Evolutionary conservation across 495 filamentous ascomycete genomes (phyloP).

Genomic region (Penicillium ochrochloron): DNA sequence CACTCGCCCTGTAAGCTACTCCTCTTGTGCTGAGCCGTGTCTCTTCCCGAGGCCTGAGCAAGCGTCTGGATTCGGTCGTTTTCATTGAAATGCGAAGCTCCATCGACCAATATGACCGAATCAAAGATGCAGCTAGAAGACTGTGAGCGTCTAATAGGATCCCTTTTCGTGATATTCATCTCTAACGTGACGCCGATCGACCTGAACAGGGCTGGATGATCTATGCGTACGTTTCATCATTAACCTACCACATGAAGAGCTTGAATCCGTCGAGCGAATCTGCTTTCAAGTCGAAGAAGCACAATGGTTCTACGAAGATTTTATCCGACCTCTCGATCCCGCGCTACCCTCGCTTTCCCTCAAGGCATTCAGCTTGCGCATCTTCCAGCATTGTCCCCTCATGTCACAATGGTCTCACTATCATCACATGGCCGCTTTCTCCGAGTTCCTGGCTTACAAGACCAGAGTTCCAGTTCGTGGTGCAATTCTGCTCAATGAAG

Average conservation of each 20-base stretch:
- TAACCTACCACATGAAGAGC: slow-evolving; percentile 88
- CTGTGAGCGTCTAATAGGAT: slow-evolving; percentile 59
- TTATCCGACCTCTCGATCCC: slow-evolving; percentile 89
- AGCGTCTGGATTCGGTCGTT: slow-evolving; percentile 33
- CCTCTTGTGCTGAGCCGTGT: slow-evolving; percentile 30
- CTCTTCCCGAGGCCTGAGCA: slow-evolving; percentile 24
- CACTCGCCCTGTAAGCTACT: slow-evolving; percentile 40
- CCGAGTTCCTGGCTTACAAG: slow-evolving; percentile 91
- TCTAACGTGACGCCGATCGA: slow-evolving; percentile 18
- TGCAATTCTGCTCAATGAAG: slow-evolving; percentile 86
- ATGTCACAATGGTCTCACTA: slow-evolving; percentile 78
- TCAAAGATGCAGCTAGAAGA: slow-evolving; percentile 85
- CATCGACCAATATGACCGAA: slow-evolving; percentile 68
- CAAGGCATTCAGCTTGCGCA: slow-evolving; percentile 78
- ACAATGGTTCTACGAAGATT: slow-evolving; percentile 99
- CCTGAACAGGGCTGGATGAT: slow-evolving; percentile 82
- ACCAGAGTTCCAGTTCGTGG: slow-evolving; percentile 90
- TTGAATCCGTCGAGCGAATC: slow-evolving; percentile 86
- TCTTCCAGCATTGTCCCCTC: slow-evolving; percentile 91
- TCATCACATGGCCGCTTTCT: slow-evolving; percentile 78
- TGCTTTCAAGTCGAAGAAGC: slow-evolving; percentile 99
- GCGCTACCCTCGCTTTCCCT: slow-evolving; percentile 82
- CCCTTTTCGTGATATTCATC: slow-evolving; percentile 7
- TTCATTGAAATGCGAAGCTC: slow-evolving; percentile 51
- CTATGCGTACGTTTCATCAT: slow-evolving; percentile 95